Base-by-base conservation (phyloP, 1,284 basidiomycete species). In the Pseudozyma hubeiensis region DNA sequence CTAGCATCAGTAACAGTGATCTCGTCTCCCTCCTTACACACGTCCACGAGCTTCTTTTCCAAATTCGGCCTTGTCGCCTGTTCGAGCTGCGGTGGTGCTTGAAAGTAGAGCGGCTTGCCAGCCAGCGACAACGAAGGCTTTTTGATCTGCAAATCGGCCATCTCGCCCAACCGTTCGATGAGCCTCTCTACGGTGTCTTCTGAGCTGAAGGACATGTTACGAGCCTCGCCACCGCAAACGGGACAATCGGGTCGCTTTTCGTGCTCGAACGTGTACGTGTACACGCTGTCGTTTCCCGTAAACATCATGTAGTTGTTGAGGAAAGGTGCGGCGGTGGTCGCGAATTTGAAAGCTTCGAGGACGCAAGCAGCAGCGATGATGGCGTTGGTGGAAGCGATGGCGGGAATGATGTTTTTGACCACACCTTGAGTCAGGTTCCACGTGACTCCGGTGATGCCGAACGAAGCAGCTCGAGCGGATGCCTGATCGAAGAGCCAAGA, bases 401-500 rank as follows among this genome's bases (percentile, higher is more conserved):
- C 96, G 1, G 96, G 96, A 74, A 99, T 99, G 85, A 99, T 98
- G 84, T 98, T 97, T 88, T 99, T 99, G 53, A 99, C 95, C 35
- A 99, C 97, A 48, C 97, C 97, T 85, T 99, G 97, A 0, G 97
- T 99, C 45, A 97, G 87, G 5, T 92, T 91, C 93, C 96, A 99
- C 5, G 95, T 98, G 30, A 99, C 94, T 39, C 97, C 97, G 80
- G 95, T 92, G 63, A 99, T 99, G 66, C 93, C 93, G 88, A 96
- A 97, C 79, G 94, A 90, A 64, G 91, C 89, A 0, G 97, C 97
- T 48, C 97, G 69, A 7, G 45, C 30, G 2, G 62, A 87, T 5
- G 97, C 96, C 33, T 90, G 86, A 50, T 89, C 89, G 84, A 92
- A 97, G 30, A 99, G 86, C 97, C 97, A 99, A 53, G 90, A 88